Percentiles rank a stretch among this genome's conserved stretches.
These are phyloP conservation scores for Phyllosticta citribraziliensis DNA, from an alignment of 2,329 filamentous ascomycete species.

Conservation along the genomic window DNA sequence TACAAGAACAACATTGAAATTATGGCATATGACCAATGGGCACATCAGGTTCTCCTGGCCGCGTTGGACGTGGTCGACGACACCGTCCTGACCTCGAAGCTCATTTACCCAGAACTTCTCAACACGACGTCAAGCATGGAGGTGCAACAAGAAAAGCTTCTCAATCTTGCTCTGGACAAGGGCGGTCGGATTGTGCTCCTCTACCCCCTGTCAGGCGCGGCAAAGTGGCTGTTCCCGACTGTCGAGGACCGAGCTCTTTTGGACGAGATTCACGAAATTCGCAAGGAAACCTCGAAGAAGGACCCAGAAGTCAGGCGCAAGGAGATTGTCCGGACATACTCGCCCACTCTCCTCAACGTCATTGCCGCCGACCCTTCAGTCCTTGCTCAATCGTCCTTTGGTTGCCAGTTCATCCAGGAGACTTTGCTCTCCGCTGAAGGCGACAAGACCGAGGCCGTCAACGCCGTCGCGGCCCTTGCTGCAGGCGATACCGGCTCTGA, in stretches of 20 bases:
- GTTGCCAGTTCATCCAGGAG: constrained; percentile 77
- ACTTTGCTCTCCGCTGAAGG: constrained; percentile 66
- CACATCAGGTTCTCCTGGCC: constrained; percentile 70
- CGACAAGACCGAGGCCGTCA: constrained; percentile 63
- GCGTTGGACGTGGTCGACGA: constrained; percentile 91
- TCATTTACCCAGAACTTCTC: constrained; percentile 78
- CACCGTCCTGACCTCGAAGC: constrained; percentile 76
- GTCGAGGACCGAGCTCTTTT: constrained; percentile 51
- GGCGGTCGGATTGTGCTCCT: constrained; percentile 59
- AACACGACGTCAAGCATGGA: constrained; percentile 31
- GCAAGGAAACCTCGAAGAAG: constrained; percentile 85
- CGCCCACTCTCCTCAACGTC: constrained; percentile 63
- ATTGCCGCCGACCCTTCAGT: constrained; percentile 59
- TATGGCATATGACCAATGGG: constrained; percentile 72
- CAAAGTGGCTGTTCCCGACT: constrained; percentile 51
- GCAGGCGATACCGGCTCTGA: constrained; percentile 30
- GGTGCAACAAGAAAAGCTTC: constrained; percentile 52
- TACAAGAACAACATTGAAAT: constrained; percentile 84
- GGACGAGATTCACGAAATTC: constrained; percentile 66
- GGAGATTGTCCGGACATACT: constrained; percentile 66
- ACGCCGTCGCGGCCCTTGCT: constrained; percentile 48
- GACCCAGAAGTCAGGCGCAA: constrained; percentile 64
- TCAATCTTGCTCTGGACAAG: constrained; percentile 55
- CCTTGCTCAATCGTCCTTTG: constrained; percentile 67
- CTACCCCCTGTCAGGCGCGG: constrained; percentile 63